Base-by-base conservation (phyloP, 345 rosid species). In the Pugionium dolabratum region DNA sequence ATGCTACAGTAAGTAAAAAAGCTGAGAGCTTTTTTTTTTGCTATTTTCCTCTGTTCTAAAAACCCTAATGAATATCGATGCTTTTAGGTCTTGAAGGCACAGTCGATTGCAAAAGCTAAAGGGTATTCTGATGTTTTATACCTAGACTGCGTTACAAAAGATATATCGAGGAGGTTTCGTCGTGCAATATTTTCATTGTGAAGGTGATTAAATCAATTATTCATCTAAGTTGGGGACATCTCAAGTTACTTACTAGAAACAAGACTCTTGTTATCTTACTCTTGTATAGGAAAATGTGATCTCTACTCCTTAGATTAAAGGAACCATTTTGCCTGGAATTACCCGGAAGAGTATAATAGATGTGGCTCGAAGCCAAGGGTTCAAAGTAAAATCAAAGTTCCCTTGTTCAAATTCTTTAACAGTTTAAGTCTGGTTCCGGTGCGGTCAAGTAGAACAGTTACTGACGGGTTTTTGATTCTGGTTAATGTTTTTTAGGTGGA, bases 361-460 rank as follows among this genome's bases (percentile, higher is more conserved):
- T 73, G 89, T 91, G 73, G 88, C 94, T 74, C 79, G 75, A n/a
- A 81, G 78, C 74, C 74, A 77, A 81, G 89, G 92, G 28, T 82
- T 80, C 65, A 77, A 80, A 92, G 97, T 87, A 58, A 35, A 9
- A 9, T 30, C 54, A 9, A 31, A 18, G 1, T 43, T 45, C 28
- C 5, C 39, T 61, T 52, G 2, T 50, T 43, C n/a, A 11, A 8
- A 37, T 4, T 46, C 3, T 4, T 62, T 1, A 46, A 41, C 44
- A 56, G 8, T 18, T 18, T 18, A 18, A 18, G 18, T 18, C 18
- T 18, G 18, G 18, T 18, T 18, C 18, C 18, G 18, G 18, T 18
- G 18, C 18, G 18, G 18, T 18, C 18, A 18, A 18, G 18, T 18
- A 18, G 18, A 18, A 18, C 18, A 18, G 18, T 18, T 18, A 18